Percentiles rank a stretch among this genome's conserved stretches.
Conservation (phyloP, 345 rosid genomes). For the Syzygium aqueum region DNA sequence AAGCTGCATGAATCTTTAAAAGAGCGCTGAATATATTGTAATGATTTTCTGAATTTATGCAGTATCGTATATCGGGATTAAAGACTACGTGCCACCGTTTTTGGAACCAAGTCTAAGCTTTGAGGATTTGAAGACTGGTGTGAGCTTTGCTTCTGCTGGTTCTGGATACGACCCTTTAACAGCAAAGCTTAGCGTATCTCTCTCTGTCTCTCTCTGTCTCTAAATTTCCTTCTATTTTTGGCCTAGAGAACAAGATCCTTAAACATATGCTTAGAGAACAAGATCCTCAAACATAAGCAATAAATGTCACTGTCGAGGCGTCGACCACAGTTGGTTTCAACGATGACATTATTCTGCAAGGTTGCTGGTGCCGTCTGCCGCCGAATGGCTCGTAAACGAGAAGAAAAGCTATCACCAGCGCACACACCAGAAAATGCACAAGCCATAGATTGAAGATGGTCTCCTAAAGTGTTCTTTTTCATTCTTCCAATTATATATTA, state of each 20-base stretch:
- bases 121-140: slow-evolving; percentile 64
- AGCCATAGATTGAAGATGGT: not conserved
- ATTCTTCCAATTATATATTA: no score
- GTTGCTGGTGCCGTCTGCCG: not conserved
- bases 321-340: not conserved
- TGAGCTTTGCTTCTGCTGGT: slow-evolving; percentile 90
- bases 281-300: not conserved
- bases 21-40: not conserved
- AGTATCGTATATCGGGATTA: slow-evolving; percentile 71
- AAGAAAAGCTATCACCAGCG: not conserved
- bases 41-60: not conserved
- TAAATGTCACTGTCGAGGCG: not conserved
- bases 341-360: not conserved
- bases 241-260: not conserved
- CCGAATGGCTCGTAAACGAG: not conserved
- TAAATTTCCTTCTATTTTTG: not conserved
- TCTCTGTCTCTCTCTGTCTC: slow-evolving; percentile 1
- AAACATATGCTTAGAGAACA: not conserved
- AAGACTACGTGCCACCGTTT: slow-evolving; percentile 65
- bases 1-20: not conserved
- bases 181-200: slow-evolving; percentile 33
- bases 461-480: not conserved
- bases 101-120: slow-evolving; percentile 56
- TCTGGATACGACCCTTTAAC: slow-evolving; percentile 81
- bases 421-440: not conserved